Conservation (phyloP, 2,329 filamentous ascomycete species). For the Hypoxylon rubiginosum region DNA sequence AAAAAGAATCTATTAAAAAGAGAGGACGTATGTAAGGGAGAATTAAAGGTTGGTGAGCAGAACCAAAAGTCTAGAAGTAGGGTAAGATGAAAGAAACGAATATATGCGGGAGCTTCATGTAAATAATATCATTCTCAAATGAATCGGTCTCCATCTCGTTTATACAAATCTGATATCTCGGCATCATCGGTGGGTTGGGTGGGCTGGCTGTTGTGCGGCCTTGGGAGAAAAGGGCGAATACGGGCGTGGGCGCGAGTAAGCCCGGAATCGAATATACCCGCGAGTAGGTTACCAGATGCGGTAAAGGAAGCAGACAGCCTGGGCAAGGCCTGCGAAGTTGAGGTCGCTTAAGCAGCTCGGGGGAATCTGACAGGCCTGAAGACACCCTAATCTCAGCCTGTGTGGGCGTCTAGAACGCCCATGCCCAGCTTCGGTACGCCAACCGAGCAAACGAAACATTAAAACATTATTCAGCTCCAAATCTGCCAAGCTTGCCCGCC, state of each 20-base stretch:
- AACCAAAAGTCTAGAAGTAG: conserved; percentile 11
- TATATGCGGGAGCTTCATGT: conserved; percentile 21
- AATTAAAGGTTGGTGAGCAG: conserved; percentile 7
- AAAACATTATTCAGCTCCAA: conserved; percentile 21
- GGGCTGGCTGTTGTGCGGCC: conserved; percentile 1
- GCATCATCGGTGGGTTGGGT: conserved; percentile 18
- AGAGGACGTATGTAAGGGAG: conserved; percentile 1
- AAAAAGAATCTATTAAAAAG: neutral
- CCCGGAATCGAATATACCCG: conserved; percentile 24
- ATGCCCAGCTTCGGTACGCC: conserved; percentile 32
- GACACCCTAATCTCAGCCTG: neutral
- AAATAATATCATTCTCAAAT: conserved; percentile 13
- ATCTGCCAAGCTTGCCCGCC: conserved; percentile 15
- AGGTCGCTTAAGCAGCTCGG: conserved; percentile 9
- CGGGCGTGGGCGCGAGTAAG: conserved; percentile 21
- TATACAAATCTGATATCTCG: conserved; percentile 29
- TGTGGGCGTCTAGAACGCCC: conserved; percentile 24
- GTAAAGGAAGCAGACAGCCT: conserved; percentile 31
- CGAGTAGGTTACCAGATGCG: conserved; percentile 43
- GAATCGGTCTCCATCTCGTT: conserved; percentile 5
- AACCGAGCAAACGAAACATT: conserved; percentile 31
- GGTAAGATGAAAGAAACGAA: neutral
- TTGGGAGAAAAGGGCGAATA: too few relatives aligned
- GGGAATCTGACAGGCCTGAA: conserved; percentile 20
- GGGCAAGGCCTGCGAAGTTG: neutral